Evolutionary conservation across 148 eudicot genomes (phyloP), one percentile per base, ranked within the genome.

Genomic region (Camellia sinensis): DNA sequence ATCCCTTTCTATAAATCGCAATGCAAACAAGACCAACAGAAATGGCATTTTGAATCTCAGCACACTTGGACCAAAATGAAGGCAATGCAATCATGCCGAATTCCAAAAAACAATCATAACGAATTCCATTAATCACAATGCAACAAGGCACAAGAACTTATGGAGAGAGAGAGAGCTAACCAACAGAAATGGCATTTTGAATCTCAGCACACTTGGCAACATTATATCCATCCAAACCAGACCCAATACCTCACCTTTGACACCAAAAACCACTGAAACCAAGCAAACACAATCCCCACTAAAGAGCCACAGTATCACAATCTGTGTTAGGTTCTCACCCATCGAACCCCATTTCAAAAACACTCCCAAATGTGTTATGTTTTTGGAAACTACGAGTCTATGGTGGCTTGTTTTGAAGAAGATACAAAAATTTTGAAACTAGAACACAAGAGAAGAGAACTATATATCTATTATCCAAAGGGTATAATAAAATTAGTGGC

Each of bases 201-300:
- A 77, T 77, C 79, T 77, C 79, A 48, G 79, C 79, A 77, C 79
- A 77, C 46, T 77, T 77, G 21, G 43, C 60, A 65, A 77, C 69
- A 77, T 77, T 77, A 7, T 77, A 65, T 2, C 62, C 79, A 66
- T 65, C 79, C 71, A 29, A 19, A 3, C 60, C 79, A 76, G 65
- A 46, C 59, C 79, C 74, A 61, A 54, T 37, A 64, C 83, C 71
- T 74, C 78, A 74, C 67, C 67, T 5, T 54, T 11, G 70, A 65
- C 5, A 69, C 81, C 75, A 69, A 70, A 69, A 69, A 44, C 70
- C 76, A 72, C 57, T 80, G 77, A 61, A 61, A 9, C 54, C 72
- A 48, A 71, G 82, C 67, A 69, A 72, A 71, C 71, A 13, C 67
- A 71, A 80, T 79, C 13, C 74, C 75, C 43, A 69, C 37, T 52